A percentile compares a stretch with the other conserved stretches of the same genome.
Evolutionary conservation across 2,329 filamentous ascomycete genomes (phyloP).

Genomic region (Clonostachys solani): DNA sequence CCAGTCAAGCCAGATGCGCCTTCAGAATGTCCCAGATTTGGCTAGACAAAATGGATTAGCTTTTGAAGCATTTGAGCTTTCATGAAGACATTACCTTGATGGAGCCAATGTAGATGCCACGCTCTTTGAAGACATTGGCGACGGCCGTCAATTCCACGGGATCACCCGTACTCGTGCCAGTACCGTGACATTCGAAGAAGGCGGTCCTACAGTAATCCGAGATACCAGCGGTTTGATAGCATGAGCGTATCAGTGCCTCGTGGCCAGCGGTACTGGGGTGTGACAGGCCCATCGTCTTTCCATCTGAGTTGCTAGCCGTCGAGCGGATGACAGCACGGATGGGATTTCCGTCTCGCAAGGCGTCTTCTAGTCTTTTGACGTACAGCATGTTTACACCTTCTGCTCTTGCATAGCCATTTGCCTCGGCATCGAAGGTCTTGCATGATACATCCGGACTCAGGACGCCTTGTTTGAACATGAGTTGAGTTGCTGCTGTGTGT

Average conservation of each 20-base stretch:
- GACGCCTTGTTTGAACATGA: slow-evolving; percentile 8
- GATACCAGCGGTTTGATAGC: slow-evolving; percentile 23
- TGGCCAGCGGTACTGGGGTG: slow-evolving; percentile 29
- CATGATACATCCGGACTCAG: slow-evolving; percentile 16
- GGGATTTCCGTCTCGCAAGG: slow-evolving; percentile 36
- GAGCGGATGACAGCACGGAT: slow-evolving; percentile 26
- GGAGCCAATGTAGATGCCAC: no score
- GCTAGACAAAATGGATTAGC: no score
- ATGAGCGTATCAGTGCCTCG: slow-evolving; percentile 27
- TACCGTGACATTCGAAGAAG: slow-evolving; percentile 36
- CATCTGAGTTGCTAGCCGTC: slow-evolving; percentile 28
- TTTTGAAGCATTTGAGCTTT: no score
- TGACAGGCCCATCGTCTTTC: slow-evolving; percentile 29
- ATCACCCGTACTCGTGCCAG: slow-evolving; percentile 16
- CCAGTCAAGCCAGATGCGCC: slow-evolving; percentile 20
- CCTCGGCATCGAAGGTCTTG: slow-evolving; percentile 28
- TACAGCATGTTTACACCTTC: slow-evolving; percentile 35
- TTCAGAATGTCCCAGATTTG: slow-evolving; percentile 22
- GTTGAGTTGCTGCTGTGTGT: no score
- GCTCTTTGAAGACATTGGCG: no score
- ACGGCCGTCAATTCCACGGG: no score
- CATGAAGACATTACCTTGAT: no score
- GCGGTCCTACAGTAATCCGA: slow-evolving; percentile 11
- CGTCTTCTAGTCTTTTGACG: slow-evolving; percentile 35
- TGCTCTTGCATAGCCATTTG: slow-evolving; percentile 40